phyloP scores from a whole-genome alignment of 495 filamentous ascomycete genomes.

The Aspergillus bridgeri region DNA sequence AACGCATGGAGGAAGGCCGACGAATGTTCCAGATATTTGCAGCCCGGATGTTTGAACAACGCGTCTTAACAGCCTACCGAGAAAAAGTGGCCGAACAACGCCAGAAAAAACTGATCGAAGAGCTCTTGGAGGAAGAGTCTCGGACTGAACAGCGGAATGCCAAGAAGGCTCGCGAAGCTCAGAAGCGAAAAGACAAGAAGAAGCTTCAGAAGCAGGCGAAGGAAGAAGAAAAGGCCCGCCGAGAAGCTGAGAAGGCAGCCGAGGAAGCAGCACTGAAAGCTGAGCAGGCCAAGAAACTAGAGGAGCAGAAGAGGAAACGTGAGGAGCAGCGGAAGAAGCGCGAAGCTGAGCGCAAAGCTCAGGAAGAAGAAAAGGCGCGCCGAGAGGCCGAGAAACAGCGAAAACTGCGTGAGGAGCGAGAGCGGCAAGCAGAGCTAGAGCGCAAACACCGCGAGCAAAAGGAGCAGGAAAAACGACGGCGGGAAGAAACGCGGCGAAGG shows the following conservation, averaged over 20 bases:
- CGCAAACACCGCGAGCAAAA: conserved; percentile 71
- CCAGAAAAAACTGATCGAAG: conserved; percentile 85
- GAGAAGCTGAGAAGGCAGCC: conserved; percentile 86
- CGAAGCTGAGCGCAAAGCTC: conserved; percentile 86
- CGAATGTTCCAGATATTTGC: conserved; percentile 99
- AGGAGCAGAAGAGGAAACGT: conserved; percentile 73
- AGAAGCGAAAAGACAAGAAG: conserved; percentile 89
- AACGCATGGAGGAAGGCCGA: conserved; percentile 97
- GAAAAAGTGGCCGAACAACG: conserved; percentile 94
- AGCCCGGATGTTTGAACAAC: conserved; percentile 97
- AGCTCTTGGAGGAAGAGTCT: conserved; percentile 79
- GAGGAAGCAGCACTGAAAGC: conserved; percentile 76
- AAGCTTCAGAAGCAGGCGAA: conserved; percentile 77
- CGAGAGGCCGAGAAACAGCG: conserved; percentile 78
- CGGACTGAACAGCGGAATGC: conserved; percentile 74
- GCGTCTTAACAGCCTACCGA: conserved; percentile 93
- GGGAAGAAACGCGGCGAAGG: conserved; percentile 58
- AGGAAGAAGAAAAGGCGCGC: conserved; percentile 77
- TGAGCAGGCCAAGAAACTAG: conserved; percentile 72
- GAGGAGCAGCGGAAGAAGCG: conserved; percentile 91
- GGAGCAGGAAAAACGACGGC: conserved; percentile 66
- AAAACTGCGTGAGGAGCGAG: conserved; percentile 75
- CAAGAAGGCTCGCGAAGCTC: conserved; percentile 89
- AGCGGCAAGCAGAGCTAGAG: conserved; percentile 72
- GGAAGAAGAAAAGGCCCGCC: conserved; percentile 83